A percentile compares a stretch with the other conserved stretches of the same genome.
phyloP scores from a whole-genome alignment of 2,329 filamentous ascomycete species.

The Arthrobotrys sphaeroides region DNA sequence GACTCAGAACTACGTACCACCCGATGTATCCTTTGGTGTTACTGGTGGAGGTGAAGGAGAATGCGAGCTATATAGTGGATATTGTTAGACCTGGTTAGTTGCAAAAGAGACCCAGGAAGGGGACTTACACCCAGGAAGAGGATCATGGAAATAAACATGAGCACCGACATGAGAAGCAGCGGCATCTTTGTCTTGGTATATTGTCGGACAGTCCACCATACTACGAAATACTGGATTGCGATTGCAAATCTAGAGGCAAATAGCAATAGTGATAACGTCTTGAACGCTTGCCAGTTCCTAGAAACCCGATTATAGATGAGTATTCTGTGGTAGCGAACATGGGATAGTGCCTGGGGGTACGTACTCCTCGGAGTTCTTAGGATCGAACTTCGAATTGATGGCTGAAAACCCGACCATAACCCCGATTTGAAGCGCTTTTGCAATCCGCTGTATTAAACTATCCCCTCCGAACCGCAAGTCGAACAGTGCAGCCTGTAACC shows the following conservation, averaged over 20 bases:
- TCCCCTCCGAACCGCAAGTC: slow-evolving; percentile 74
- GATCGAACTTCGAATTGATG: slow-evolving; percentile 63
- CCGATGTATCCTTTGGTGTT: slow-evolving; percentile 54
- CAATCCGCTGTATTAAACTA: slow-evolving; percentile 70
- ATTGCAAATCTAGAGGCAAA: slow-evolving; percentile 67
- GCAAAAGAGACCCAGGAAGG: not conserved
- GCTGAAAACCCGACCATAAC: slow-evolving; percentile 74
- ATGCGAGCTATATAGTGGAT: slow-evolving; percentile 38
- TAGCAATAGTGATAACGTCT: slow-evolving; percentile 59
- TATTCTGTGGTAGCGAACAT: not conserved
- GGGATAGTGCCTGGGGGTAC: not conserved
- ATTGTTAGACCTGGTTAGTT: not conserved
- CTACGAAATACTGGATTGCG: slow-evolving; percentile 67
- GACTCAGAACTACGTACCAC: slow-evolving; percentile 68
- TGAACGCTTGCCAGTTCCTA: slow-evolving; percentile 52
- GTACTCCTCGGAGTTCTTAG: slow-evolving; percentile 54
- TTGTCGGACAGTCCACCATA: slow-evolving; percentile 61
- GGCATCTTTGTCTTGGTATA: slow-evolving; percentile 62
- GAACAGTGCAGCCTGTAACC: slow-evolving; percentile 72
- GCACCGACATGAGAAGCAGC: slow-evolving; percentile 53
- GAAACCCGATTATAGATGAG: not conserved
- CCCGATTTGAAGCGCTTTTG: slow-evolving; percentile 70
- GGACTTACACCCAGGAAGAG: slow-evolving; percentile 51
- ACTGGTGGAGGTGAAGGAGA: slow-evolving; percentile 29
- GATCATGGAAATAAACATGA: slow-evolving; percentile 40